Evolutionary conservation across 352 stramenopile genomes (phyloP).

Genomic region (Halophytophthora batemanensis): DNA sequence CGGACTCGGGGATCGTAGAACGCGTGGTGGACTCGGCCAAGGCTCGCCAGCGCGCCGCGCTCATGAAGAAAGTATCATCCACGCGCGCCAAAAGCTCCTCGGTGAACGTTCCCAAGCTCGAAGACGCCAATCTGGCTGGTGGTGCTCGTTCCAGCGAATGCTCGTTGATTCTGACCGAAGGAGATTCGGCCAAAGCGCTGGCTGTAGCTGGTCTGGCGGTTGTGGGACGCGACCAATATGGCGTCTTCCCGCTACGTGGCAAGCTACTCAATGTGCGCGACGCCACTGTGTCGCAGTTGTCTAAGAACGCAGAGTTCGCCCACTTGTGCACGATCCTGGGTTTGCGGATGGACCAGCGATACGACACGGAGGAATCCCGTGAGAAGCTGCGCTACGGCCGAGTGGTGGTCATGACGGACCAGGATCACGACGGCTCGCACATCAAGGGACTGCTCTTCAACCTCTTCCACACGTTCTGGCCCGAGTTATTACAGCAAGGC

Average conservation of each 20-base stretch:
- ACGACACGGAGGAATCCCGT: constrained; percentile 90
- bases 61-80: constrained; percentile 90
- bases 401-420: constrained; percentile 99
- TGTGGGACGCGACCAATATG: constrained; percentile 97
- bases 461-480: constrained; percentile 99
- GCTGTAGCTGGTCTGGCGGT: constrained; percentile 98
- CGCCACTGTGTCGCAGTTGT: constrained; percentile 76
- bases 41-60: constrained; percentile 91
- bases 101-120: constrained; percentile 97
- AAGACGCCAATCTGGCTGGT: constrained; percentile 98
- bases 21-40: constrained; percentile 90
- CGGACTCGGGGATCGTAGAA: constrained; percentile 95
- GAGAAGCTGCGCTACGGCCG: constrained; percentile 96
- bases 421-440: constrained; percentile 98
- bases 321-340: constrained; percentile 98
- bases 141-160: constrained; percentile 89
- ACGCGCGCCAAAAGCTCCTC: constrained; percentile 57
- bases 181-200: constrained; percentile 98
- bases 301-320: constrained; percentile 94
- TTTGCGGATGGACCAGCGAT: constrained; percentile 95
- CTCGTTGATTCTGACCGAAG: constrained; percentile 98
- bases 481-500: constrained; percentile 91
- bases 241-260: constrained; percentile 98
- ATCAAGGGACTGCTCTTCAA: constrained; percentile 99
- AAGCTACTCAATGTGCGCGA: constrained; percentile 93